These are phyloP conservation scores for Magnusiomyces paraingens DNA, from an alignment of 1,139 yeast species.

Conservation along the genomic window DNA sequence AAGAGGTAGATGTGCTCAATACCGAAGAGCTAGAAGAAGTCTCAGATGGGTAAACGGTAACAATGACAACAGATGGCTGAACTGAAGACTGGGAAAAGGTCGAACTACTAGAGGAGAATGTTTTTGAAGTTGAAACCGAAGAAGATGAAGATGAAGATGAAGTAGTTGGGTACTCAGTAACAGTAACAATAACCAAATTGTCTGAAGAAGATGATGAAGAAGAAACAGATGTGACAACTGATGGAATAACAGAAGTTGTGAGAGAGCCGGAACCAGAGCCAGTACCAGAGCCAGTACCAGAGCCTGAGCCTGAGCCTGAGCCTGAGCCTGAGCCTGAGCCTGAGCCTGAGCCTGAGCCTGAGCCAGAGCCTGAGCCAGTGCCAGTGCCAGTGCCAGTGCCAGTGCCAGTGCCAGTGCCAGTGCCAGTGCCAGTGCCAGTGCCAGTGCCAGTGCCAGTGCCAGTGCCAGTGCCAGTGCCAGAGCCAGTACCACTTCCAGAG, in stretches of 20 bases:
- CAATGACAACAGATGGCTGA: background rate
- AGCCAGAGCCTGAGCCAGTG: slow-evolving; percentile 1
- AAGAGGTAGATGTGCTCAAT: background rate
- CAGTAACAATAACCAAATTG: too few relatives aligned
- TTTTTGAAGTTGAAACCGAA: background rate
- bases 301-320: slow-evolving; percentile 3
- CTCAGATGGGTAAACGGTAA: background rate
- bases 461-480: background rate
- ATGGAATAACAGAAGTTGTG: background rate
- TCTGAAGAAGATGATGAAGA: background rate
- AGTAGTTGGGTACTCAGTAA: too few relatives aligned
- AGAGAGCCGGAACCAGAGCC: slow-evolving; percentile 7
- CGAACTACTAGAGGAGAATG: background rate
- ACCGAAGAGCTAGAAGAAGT: background rate
- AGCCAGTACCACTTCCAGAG: background rate
- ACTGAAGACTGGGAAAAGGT: background rate
- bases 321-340: slow-evolving; percentile 4
- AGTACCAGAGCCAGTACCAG: slow-evolving; percentile 5
- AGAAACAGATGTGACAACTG: background rate
- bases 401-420: slow-evolving; percentile 2
- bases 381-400: slow-evolving; percentile 1
- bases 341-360: background rate
- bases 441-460: slow-evolving; percentile 3
- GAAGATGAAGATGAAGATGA: background rate
- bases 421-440: background rate